A percentile compares a stretch with the other conserved stretches of the same genome.
Conservation (phyloP, 805 yeast species). For the Zygosaccharomyces siamensis region DNA sequence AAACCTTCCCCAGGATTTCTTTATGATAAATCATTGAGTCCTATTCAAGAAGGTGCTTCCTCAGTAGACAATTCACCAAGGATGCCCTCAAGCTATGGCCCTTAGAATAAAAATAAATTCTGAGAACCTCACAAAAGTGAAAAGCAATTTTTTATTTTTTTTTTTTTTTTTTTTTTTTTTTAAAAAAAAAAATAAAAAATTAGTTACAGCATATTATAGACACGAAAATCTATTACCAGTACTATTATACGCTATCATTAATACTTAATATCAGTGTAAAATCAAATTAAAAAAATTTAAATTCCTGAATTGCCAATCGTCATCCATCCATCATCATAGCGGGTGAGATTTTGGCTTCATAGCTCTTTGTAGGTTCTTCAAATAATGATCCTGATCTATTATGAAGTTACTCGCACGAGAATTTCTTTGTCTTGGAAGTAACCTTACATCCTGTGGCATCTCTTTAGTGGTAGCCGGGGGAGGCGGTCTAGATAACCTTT, state of each 20-base stretch:
- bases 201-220: conserved; percentile 5
- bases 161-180: no score
- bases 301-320: neutral
- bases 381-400: conserved; percentile 6
- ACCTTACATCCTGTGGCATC: neutral
- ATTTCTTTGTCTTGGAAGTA: neutral
- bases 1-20: conserved; percentile 26
- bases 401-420: neutral
- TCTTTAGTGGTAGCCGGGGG: conserved; percentile 5
- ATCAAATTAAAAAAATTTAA: neutral
- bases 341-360: conserved; percentile 4
- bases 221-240: conserved; percentile 2
- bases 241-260: conserved; percentile 1
- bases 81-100: neutral
- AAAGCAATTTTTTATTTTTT: no score
- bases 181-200: neutral
- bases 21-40: conserved; percentile 26
- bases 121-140: no score
- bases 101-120: no score
- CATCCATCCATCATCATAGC: neutral
- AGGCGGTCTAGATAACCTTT: conserved; percentile 6
- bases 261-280: neutral
- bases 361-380: conserved; percentile 12
- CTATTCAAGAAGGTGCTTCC: conserved; percentile 30
- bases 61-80: conserved; percentile 32